Base-by-base conservation (phyloP, 495 filamentous ascomycete species). In the Xylaria sp. region DNA sequence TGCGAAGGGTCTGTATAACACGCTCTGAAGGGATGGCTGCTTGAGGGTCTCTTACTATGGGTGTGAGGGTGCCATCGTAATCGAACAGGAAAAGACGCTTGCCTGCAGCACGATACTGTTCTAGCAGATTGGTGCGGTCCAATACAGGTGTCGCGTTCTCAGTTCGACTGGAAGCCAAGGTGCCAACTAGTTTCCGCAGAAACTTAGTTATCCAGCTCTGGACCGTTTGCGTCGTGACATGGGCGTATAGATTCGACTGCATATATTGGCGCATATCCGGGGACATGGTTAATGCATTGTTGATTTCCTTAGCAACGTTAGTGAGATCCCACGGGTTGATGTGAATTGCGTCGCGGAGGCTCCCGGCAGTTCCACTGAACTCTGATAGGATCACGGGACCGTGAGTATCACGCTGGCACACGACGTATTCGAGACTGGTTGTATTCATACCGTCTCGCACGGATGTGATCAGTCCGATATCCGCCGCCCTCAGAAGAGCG, bases 361-460 rank as follows among this genome's bases (percentile, higher is more conserved):
- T 94, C 44, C 93, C 93, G 53, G 95, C 94, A 0, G 95, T 97
- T 72, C 95, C 95, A 44, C 94, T 97, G 80, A 98, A 98, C 80
- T 98, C 95, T 12, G 95, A 98, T 9, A 98, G 86, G 71, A 98
- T 97, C 48, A 98, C 83, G 14, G 94, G 95, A 1, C 93, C 91
- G 76, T 93, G 89, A 48, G 89, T 90, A 61, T 92, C 90, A 73
- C 92, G 91, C 80, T 98, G 95, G 82, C 93, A 96, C 62, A 98
- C 88, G 37, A 98, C 89, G 79, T 97, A 98, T 80, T 98, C 95
- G 62, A 98, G 80, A 78, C 93, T 94, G 9, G 95, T 97, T 15
- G 95, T 97, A 83, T 98, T 98, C 94, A 98, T 97, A 66, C 95
- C 95, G 79, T 98, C 95, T 52, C 95, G 88, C 35, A 97, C 93